Percentiles rank a stretch among this genome's conserved stretches.
phyloP scores from a whole-genome alignment of 192 early-diverging fungal genomes.

The Rhizophagus clarus region DNA sequence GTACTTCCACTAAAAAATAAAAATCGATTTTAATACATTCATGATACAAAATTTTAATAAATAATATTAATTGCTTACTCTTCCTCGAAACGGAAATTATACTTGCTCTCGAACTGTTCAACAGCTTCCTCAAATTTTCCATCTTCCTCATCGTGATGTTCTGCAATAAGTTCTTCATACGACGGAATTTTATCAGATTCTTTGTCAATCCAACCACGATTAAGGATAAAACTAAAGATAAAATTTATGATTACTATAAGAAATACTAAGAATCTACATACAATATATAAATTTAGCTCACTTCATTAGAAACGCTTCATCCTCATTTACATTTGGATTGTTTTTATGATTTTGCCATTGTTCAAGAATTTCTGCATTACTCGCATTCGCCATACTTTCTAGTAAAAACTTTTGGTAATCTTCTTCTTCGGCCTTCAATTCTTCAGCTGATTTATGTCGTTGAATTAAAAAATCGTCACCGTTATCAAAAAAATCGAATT shows the following conservation, averaged over 20 bases:
- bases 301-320: slow-evolving; percentile 81
- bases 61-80: slow-evolving; percentile 45
- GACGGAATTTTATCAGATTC: slow-evolving; percentile 58
- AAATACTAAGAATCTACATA: background rate
- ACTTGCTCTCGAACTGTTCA: slow-evolving; percentile 86
- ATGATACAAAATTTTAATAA: too few species aligned
- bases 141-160: slow-evolving; percentile 58
- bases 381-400: slow-evolving; percentile 65
- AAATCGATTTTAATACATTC: background rate
- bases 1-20: slow-evolving; percentile 52
- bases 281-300: slow-evolving; percentile 34
- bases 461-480: slow-evolving; percentile 76
- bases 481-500: slow-evolving; percentile 40
- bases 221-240: slow-evolving; percentile 76
- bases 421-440: slow-evolving; percentile 79
- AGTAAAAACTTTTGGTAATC: slow-evolving; percentile 91
- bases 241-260: background rate
- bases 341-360: slow-evolving; percentile 61
- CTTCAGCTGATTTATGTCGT: slow-evolving; percentile 73
- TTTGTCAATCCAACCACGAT: slow-evolving; percentile 93
- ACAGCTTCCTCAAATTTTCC: slow-evolving; percentile 75
- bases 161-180: slow-evolving; percentile 69
- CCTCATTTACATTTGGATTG: slow-evolving; percentile 49
- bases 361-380: slow-evolving; percentile 56
- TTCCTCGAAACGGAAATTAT: slow-evolving; percentile 96